Evolutionary conservation across 2,329 filamentous ascomycete genomes (phyloP), one percentile per base, ranked within the genome.

Genomic region (Nothopassalora personata): DNA sequence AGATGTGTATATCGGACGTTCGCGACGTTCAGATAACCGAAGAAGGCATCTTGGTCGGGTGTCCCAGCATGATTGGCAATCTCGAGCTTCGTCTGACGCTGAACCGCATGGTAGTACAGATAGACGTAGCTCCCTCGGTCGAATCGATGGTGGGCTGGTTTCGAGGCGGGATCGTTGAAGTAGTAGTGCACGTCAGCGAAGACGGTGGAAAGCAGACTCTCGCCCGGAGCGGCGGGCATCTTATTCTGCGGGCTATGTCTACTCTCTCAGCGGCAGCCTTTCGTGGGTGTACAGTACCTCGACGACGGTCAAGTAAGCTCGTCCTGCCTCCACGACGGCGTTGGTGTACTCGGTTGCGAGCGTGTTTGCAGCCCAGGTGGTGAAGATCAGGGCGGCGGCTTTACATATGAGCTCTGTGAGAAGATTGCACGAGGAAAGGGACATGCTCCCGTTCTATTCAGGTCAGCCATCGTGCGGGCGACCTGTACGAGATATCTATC

Each of bases 121-220:
- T 92, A 92, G 58, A 92, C 82, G 72, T 92, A 92, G 7, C 88
- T 91, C 50, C 86, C 83, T 72, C 88, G 89, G 73, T 90, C 86
- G 73, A 93, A 92, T 54, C 89, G 85, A 73, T 92, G 87, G 72
- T 92, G 89, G n/a, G 81, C 84, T 31, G 89, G 88, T 58, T 81
- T 85, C 58, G 81, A 79, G 5, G 80, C 80, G 2, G 86, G 85
- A n/a, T 85, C 81, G 28, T 83, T 81, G 75, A 91, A 90, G 74
- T 86, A 91, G 74, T 91, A 92, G 73, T 92, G 89, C 56, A 91
- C 72, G 69, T 93, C 89, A 63, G 83, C 87, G 69, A 90, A 91
- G 68, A 81, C 74, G 10, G 78, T 80, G 56, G 75, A 69, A 46
- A 80, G 67, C 27, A 77, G 73, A 55, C 75, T 75, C 60, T 81